Evolutionary conservation across 2,329 filamentous ascomycete genomes (phyloP).

Genomic region (Pyricularia sp.): DNA sequence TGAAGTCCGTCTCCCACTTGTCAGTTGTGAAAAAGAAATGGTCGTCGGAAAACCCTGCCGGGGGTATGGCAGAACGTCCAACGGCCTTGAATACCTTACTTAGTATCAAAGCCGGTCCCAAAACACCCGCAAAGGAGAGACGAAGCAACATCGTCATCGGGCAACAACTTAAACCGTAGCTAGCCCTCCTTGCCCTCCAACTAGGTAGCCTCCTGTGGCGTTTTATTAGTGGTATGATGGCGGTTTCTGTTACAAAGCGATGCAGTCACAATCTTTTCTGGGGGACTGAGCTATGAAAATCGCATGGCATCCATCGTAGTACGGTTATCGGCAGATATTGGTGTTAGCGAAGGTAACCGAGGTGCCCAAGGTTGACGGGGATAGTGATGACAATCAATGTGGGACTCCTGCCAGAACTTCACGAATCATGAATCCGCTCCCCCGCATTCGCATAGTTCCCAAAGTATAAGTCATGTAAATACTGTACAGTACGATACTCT

Average conservation of each 20-base stretch:
- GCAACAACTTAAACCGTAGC: background rate
- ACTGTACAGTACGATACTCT: background rate
- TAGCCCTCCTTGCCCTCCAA: background rate
- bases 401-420: background rate
- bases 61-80: background rate
- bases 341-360: background rate
- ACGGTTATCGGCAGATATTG: background rate
- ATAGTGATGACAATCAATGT: background rate
- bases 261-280: background rate
- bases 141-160: background rate
- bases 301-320: background rate
- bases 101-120: background rate
- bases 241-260: background rate
- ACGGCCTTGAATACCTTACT: background rate
- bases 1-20: background rate
- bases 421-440: background rate
- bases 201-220: background rate
- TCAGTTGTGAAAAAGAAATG: background rate
- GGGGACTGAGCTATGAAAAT: background rate
- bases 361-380: background rate
- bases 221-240: background rate
- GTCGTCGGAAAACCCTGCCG: background rate
- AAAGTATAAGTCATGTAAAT: background rate
- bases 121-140: background rate
- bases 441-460: background rate